Base-by-base conservation (phyloP, 257 asterid genomes). In the Ilex asprella region DNA sequence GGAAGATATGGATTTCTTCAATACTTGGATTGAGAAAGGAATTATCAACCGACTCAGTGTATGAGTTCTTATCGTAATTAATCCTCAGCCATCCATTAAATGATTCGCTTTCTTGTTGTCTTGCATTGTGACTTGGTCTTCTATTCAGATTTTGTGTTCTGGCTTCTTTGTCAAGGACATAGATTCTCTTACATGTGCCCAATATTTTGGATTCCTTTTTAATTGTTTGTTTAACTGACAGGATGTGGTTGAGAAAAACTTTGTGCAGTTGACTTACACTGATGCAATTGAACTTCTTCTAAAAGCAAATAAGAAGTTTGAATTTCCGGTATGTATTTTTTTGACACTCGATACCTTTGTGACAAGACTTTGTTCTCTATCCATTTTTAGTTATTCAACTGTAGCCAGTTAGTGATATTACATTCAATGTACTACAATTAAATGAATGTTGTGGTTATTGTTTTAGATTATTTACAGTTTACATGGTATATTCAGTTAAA, bases 21-120 rank as follows among this genome's bases (percentile, higher is more conserved):
- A 93, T 70, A 81, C 94, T 10, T 89, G 97, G 99, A 82, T 93
- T 70, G 99, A 93, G 84, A 87, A 89, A 71, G 99, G 99, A 76
- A 89, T 93, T 73, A 73, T 87, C 62, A 73, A 75, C 43, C 83
- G 99, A 46, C 77, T 93, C 57, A 82, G 70, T 67, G 99, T 93
- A 87, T 30, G 89, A 31, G 21, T 61, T 75, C 60, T 61, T 31
- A 53, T 46, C 60, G 30, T 7, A 53, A 10, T 29, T 53, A 1
- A 15, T 53, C 63, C 29, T 8, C 64, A 50, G 14, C 47, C 21
- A 55, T n/a, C 7, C 62, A 44, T 30, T 47, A 13, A 30, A 15
- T 60, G 58, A 51, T 59, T 39, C 41, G 31, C 10, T 53, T 16
- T 7, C 52, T 14, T 2, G 13, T 14, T 14, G 4, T 46, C 52